Percentiles rank a stretch among this genome's conserved stretches.
Conservation (phyloP, 2,329 filamentous ascomycete species). For the Apiospora saccharicola region DNA sequence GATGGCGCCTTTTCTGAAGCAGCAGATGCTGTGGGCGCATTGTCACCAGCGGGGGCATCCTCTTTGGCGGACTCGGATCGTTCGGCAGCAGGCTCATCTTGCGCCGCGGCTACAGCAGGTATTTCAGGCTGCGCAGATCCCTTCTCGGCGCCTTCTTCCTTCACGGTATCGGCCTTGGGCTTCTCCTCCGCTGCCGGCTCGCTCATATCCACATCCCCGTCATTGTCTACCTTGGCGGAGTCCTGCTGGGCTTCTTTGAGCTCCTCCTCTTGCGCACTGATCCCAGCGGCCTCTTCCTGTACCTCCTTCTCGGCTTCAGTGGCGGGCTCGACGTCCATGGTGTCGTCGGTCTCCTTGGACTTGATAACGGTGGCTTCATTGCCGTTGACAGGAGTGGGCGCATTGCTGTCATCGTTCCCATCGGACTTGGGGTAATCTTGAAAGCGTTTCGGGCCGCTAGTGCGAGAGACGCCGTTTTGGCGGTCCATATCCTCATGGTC, state of each 20-base stretch:
- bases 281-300: constrained; percentile 31
- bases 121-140: neutral
- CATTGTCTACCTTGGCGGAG: constrained; percentile 48
- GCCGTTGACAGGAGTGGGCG: constrained; percentile 47
- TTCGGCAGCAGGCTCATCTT: neutral
- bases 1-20: constrained; percentile 23
- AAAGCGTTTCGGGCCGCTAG: constrained; percentile 55
- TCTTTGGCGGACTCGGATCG: neutral
- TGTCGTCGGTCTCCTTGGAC: constrained; percentile 49
- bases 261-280: constrained; percentile 36
- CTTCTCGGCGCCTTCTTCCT: constrained; percentile 42
- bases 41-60: neutral
- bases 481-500: constrained; percentile 85
- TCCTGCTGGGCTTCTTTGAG: constrained; percentile 33
- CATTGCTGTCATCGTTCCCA: constrained; percentile 51
- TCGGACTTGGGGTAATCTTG: constrained; percentile 58
- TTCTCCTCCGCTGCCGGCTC: constrained; percentile 45
- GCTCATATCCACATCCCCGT: constrained; percentile 61
- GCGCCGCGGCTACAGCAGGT: neutral
- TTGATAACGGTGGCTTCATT: constrained; percentile 45
- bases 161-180: constrained; percentile 43
- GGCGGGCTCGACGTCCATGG: constrained; percentile 40
- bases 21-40: constrained; percentile 4
- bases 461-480: constrained; percentile 72
- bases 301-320: constrained; percentile 30